Conservation (phyloP, 805 yeast species). For the Nakazawaea molendinolei region DNA sequence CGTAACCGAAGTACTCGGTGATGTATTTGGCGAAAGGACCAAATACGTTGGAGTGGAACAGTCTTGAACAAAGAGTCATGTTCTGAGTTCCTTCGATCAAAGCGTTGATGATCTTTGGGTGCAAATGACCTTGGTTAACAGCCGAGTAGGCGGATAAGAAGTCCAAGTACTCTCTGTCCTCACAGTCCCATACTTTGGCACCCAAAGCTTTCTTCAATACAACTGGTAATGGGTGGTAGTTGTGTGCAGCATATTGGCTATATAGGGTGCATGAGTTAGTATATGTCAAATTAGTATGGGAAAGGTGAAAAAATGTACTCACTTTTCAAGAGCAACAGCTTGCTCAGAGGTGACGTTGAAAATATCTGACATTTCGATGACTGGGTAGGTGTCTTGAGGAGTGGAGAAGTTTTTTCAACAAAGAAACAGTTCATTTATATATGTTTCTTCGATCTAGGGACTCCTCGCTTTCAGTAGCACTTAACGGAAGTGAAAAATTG, state of each 20-base stretch:
- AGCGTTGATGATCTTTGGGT: conserved; percentile 84
- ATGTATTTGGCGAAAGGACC: conserved; percentile 82
- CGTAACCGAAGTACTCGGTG: conserved; percentile 85
- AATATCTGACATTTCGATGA: conserved; percentile 5
- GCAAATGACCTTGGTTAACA: conserved; percentile 97
- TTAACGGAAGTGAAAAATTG: conserved; percentile 7
- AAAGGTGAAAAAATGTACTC: not conserved
- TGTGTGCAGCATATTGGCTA: conserved; percentile 61
- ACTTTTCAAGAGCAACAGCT: conserved; percentile 12
- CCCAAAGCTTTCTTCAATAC: conserved; percentile 84
- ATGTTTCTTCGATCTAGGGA: not conserved
- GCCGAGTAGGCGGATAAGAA: conserved; percentile 94
- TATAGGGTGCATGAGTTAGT: not conserved
- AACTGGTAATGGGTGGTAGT: conserved; percentile 95
- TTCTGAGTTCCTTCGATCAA: conserved; percentile 79
- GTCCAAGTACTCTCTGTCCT: conserved; percentile 89
- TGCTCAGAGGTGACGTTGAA: conserved; percentile 11
- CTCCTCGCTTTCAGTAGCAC: conserved; percentile 10
- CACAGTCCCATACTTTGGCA: conserved; percentile 97
- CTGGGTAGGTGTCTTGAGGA: too few species aligned
- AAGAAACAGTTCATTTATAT: not conserved
- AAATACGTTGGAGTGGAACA: conserved; percentile 84
- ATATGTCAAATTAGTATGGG: not conserved
- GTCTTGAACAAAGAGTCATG: conserved; percentile 84
- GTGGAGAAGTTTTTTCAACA: not conserved